Percentiles rank a stretch among this genome's conserved stretches.
These are phyloP conservation scores for Podaxis carcinomalis DNA, from an alignment of 768 basidiomycete genomes.

Conservation along the genomic window DNA sequence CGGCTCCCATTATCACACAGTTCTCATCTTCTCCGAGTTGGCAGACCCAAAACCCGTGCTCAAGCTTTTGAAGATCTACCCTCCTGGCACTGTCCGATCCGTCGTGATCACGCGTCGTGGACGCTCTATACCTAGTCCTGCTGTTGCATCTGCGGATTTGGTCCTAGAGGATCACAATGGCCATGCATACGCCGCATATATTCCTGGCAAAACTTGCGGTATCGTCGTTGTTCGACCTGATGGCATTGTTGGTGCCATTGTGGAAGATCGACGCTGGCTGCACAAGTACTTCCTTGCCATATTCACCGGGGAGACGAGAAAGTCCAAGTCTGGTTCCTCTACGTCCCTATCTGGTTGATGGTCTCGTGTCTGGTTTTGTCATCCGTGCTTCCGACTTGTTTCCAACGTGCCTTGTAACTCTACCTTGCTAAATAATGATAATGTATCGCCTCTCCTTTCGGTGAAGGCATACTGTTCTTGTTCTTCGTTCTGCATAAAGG, in stretches of 20 bases:
- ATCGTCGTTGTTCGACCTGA: slow-evolving; percentile 30
- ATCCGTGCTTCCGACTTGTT: background rate
- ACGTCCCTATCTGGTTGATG: background rate
- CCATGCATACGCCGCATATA: slow-evolving; percentile 23
- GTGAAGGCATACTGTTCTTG: too few relatives aligned
- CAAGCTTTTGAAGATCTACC: slow-evolving; percentile 10
- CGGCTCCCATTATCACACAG: slow-evolving; percentile 26
- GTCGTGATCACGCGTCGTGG: slow-evolving; percentile 14
- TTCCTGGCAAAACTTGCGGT: slow-evolving; percentile 51
- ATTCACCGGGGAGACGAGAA: slow-evolving; percentile 13
- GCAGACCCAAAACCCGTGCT: slow-evolving; percentile 9
- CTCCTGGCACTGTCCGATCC: slow-evolving; percentile 14
- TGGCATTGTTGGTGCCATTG: slow-evolving; percentile 22
- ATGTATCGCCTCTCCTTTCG: too few relatives aligned
- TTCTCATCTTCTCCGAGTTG: slow-evolving; percentile 27
- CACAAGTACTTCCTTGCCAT: slow-evolving; percentile 30
- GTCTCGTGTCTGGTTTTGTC: background rate
- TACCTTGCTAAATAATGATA: too few relatives aligned
- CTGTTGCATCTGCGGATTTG: slow-evolving; percentile 1
- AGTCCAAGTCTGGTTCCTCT: background rate
- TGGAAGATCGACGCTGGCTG: slow-evolving; percentile 21
- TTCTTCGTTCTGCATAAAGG: too few relatives aligned
- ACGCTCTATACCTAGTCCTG: background rate
- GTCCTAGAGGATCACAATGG: slow-evolving; percentile 22
- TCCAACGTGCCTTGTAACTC: too few relatives aligned